Base-by-base conservation (phyloP, 495 filamentous ascomycete species). In the Penicilliopsis zonata region DNA sequence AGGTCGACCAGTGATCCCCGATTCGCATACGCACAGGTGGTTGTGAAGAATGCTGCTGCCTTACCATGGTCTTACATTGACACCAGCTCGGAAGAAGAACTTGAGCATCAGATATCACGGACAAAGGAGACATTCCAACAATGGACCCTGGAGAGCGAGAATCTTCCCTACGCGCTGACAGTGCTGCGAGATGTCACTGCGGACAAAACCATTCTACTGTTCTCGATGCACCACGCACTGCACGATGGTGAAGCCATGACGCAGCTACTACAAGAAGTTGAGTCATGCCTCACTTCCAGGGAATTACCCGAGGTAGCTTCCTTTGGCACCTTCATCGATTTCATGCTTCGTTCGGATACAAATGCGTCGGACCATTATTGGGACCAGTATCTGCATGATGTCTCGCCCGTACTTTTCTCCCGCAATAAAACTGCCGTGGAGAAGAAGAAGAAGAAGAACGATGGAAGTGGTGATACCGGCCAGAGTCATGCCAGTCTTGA, bases 151-250 rank as follows among this genome's bases (percentile, higher is more conserved):
- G 35, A 49, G 18, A 35, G 36, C 13, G 44, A 35, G n/a, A 34
- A 32, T 9, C 35, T 51, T 17, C 56, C 57, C 0, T 61, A 59
- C 28, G 42, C 41, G 2, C 31, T 59, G 37, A 41, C 44, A 16
- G 9, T 38, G 40, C 33, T 53, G 35, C 21, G 33, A 15, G 30
- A 49, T 32, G 7, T 18, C 7, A 6, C 23, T 18, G 16, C 27
- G 20, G 22, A 40, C 22, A 30, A 52, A 29, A 27, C 31, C 4
- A 18, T 45, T 27, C 46, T 77, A 1, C 53, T 70, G 7, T 46
- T 87, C 17, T 76, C 69, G 0, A 81, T 85, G 37, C 84, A 88
- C 43, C 84, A 92, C 50, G 81, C 83, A 2, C 50, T 88, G 1
- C 87, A 92, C 43, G 84, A 92, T 52, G 84, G 78, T 13, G 66